Evolutionary conservation across 768 basidiomycete genomes (phyloP).

Genomic region (Rubroboletus pulcherrimus): DNA sequence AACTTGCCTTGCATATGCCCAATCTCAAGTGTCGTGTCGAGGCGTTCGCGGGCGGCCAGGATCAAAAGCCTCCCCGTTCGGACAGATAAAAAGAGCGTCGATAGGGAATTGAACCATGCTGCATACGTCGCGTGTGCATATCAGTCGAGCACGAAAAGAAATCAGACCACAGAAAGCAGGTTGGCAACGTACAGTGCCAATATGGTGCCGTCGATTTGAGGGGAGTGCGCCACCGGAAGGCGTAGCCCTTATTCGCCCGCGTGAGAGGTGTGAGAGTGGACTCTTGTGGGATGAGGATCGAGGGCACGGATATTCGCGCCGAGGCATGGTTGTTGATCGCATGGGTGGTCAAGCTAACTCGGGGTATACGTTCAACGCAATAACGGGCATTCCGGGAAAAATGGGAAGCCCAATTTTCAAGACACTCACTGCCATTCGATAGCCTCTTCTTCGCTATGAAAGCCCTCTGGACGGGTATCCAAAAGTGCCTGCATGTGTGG

Average conservation of each 20-base stretch:
- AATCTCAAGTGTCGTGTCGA: conserved; percentile 93
- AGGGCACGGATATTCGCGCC: conserved; percentile 86
- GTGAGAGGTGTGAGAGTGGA: conserved; percentile 32
- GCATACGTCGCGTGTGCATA: not conserved
- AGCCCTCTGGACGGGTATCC: conserved; percentile 80
- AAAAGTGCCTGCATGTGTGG: conserved; percentile 90
- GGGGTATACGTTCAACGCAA: not conserved
- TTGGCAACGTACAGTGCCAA: conserved; percentile 72
- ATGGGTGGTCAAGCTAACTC: conserved; percentile 65
- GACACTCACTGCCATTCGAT: conserved; percentile 92
- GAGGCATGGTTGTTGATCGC: conserved; percentile 80
- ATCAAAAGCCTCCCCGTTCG: conserved; percentile 84
- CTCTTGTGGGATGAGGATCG: conserved; percentile 55
- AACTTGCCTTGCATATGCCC: conserved; percentile 98
- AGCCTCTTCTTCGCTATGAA: conserved; percentile 77
- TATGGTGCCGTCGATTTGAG: conserved; percentile 81
- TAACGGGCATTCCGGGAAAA: not conserved
- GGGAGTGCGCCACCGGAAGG: conserved; percentile 79
- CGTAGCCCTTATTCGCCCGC: conserved; percentile 19
- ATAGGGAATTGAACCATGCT: conserved; percentile 93
- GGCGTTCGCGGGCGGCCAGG: conserved; percentile 87
- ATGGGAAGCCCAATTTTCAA: not conserved
- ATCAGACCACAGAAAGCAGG: not conserved
- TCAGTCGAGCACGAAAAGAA: not conserved
- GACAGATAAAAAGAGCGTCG: conserved; percentile 69